Evolutionary conservation across 2,329 filamentous ascomycete genomes (phyloP).

Genomic region (Microsporum canis): DNA sequence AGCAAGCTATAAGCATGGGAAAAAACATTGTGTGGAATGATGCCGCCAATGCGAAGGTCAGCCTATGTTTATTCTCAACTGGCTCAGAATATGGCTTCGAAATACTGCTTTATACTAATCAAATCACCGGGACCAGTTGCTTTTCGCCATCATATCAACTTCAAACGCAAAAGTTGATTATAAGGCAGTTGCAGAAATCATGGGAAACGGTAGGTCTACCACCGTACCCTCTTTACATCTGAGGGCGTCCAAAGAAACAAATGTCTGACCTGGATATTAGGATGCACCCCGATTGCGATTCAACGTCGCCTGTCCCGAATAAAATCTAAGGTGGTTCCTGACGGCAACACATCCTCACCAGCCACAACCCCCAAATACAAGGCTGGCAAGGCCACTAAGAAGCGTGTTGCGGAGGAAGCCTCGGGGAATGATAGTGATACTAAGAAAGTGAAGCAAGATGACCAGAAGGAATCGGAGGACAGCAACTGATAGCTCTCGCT

Average conservation of each 20-base stretch:
- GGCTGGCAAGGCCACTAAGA: background rate
- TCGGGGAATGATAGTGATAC: background rate
- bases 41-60: background rate
- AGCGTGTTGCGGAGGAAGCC: background rate
- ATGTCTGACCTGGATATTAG: background rate
- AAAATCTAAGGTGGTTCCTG: background rate
- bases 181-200: background rate
- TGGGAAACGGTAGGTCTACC: background rate
- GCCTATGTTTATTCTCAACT: background rate
- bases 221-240: background rate
- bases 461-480: background rate
- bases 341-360: background rate
- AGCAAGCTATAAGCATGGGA: too few species aligned
- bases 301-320: background rate
- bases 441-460: background rate
- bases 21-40: too few species aligned
- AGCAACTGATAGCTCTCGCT: background rate
- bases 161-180: background rate
- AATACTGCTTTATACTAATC: background rate
- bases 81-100: too few species aligned
- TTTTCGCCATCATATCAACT: background rate
- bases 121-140: background rate
- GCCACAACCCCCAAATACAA: background rate
- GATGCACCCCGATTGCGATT: background rate
- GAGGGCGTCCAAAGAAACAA: too few species aligned